A percentile compares a stretch with the other conserved stretches of the same genome.
phyloP scores from a whole-genome alignment of 2,329 filamentous ascomycete genomes.

The Alternaria consortialis region DNA sequence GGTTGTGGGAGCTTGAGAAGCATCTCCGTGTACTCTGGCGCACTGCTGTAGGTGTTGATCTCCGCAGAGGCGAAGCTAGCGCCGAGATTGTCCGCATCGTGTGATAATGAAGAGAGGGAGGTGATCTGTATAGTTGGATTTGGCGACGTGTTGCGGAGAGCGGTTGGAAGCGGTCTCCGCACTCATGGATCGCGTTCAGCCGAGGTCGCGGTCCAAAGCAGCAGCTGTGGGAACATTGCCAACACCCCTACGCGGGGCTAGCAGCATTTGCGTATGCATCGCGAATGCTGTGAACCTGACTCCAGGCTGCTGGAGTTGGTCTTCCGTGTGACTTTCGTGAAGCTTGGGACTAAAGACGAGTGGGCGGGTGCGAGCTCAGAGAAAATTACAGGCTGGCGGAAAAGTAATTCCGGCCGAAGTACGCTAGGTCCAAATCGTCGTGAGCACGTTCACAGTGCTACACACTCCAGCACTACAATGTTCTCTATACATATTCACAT shows the following conservation, averaged over 20 bases:
- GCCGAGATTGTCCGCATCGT: conserved; percentile 44
- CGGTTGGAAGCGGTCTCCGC: conserved; percentile 47
- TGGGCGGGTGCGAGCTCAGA: conserved; percentile 14
- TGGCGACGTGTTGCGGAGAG: conserved; percentile 30
- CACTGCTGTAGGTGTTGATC: conserved; percentile 25
- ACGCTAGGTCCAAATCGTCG: conserved; percentile 7
- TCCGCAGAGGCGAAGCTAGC: conserved; percentile 40
- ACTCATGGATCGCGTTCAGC: conserved; percentile 38
- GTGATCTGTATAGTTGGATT: conserved; percentile 27
- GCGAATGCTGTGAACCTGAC: background rate
- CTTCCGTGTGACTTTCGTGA: conserved; percentile 12
- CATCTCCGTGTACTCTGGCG: conserved; percentile 46
- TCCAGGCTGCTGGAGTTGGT: conserved; percentile 10
- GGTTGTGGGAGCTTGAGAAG: conserved; percentile 55
- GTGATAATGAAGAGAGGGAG: conserved; percentile 20
- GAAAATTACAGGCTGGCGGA: conserved; percentile 19
- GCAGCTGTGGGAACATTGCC: conserved; percentile 11
- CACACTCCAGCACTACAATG: background rate
- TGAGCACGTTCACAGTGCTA: background rate
- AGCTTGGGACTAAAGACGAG: conserved; percentile 18
- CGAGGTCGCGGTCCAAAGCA: conserved; percentile 42
- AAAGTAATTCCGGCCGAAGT: conserved; percentile 27
- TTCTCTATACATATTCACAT: background rate
- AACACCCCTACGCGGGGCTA: conserved; percentile 9
- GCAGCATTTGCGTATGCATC: conserved; percentile 12